Evolutionary conservation across 768 basidiomycete genomes (phyloP).

Genomic region (Boletellus ananas): DNA sequence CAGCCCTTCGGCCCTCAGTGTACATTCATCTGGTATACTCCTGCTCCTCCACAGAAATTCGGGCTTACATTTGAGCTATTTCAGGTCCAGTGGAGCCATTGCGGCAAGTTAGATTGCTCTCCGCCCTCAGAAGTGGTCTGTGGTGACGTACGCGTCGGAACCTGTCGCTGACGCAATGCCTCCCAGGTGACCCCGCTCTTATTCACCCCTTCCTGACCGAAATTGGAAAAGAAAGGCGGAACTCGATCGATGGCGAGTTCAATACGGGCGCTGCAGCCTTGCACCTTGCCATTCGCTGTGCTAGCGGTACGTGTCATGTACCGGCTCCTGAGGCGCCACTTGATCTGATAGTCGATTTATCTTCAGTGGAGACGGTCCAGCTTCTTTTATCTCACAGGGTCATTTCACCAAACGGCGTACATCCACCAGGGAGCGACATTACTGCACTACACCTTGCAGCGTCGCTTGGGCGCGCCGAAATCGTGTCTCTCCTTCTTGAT

Average conservation of each 20-base stretch:
- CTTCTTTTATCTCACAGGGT: slow-evolving; percentile 68
- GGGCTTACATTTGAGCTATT: slow-evolving; percentile 4
- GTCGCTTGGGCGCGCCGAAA: slow-evolving; percentile 65
- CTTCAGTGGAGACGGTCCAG: slow-evolving; percentile 60
- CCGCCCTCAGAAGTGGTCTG: slow-evolving; percentile 60
- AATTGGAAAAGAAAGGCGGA: slow-evolving; percentile 62
- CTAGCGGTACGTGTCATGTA: slow-evolving; percentile 49
- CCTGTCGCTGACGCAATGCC: background rate
- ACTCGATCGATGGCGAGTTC: slow-evolving; percentile 43
- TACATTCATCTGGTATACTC: slow-evolving; percentile 15
- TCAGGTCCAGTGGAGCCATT: slow-evolving; percentile 40
- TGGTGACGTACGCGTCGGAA: background rate
- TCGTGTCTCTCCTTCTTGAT: slow-evolving; percentile 72
- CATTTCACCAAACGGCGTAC: slow-evolving; percentile 74
- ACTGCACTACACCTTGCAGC: slow-evolving; percentile 75
- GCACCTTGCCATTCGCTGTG: slow-evolving; percentile 82
- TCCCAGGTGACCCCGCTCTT: slow-evolving; percentile 64
- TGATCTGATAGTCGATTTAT: slow-evolving; percentile 1
- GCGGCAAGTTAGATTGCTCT: slow-evolving; percentile 61
- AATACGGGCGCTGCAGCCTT: slow-evolving; percentile 73
- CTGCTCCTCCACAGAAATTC: background rate
- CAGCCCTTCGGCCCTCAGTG: slow-evolving; percentile 16
- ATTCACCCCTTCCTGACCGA: slow-evolving; percentile 83
- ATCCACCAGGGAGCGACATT: slow-evolving; percentile 66
- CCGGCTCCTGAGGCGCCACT: background rate